phyloP scores from a whole-genome alignment of 2,329 filamentous ascomycete species.

The Aspergillus carbonarius region DNA sequence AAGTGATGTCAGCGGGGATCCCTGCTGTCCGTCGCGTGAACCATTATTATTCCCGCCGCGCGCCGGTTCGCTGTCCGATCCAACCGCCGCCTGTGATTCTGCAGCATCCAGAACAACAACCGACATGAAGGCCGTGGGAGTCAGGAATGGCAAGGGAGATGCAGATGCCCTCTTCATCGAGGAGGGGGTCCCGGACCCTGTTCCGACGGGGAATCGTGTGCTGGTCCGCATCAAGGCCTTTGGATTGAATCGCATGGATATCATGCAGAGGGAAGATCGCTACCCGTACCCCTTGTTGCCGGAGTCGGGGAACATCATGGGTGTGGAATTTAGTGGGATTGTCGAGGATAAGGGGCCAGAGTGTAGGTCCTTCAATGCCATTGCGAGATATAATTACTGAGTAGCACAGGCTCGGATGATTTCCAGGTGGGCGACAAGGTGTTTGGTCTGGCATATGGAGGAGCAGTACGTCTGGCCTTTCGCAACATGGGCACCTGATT shows the following conservation, averaged over 20 bases:
- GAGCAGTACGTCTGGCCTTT: background rate
- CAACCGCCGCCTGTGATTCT: no score
- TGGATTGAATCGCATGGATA: slow-evolving; percentile 1
- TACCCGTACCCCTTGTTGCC: background rate
- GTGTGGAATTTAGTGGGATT: background rate
- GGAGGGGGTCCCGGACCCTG: background rate
- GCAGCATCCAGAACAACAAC: background rate
- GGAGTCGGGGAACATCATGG: background rate
- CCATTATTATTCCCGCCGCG: background rate
- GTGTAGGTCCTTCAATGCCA: background rate
- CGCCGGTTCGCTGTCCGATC: background rate
- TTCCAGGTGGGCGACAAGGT: background rate
- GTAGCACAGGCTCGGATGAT: background rate
- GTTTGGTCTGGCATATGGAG: background rate
- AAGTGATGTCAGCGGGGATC: background rate
- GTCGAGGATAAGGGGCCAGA: background rate
- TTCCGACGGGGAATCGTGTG: background rate
- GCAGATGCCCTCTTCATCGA: background rate
- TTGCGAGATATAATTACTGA: background rate
- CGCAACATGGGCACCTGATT: background rate
- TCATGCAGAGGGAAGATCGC: background rate
- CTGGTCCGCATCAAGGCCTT: background rate
- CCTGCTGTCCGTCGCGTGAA: background rate
- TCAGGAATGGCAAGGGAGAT: background rate
- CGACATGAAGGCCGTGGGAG: background rate